Evolutionary conservation across 495 filamentous ascomycete species (phyloP), one percentile per base, ranked within the genome.

Genomic region (Coniosporium apollinis): DNA sequence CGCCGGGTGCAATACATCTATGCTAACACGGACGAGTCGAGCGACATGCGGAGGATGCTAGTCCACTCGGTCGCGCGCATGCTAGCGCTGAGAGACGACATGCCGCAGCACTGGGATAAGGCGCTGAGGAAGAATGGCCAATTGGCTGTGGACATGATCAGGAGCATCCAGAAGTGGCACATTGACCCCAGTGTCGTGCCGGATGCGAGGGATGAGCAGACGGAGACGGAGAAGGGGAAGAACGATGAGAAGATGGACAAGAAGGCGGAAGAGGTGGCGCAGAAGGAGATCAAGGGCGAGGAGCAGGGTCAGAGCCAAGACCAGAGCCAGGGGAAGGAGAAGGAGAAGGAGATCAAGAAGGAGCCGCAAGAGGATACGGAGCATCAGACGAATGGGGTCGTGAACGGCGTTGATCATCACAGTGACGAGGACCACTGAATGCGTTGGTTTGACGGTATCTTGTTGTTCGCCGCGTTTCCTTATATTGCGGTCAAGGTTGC

Each of bases 1-100:
- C 44, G 63, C n/a, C 47, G 63, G 7, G 62, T 66, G 47, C 63
- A 66, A 41, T 66, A 65, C 36, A 50, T 66, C 29, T 66, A 65
- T 36, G 49, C 58, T 13, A 65, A 66, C 38, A 65, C 63, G 6
- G 50, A 55, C 28, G 39, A 51, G 9, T 58, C 58, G n/a, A 56
- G 50, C 14, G 46, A 54, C 30, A 59, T 66, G 62, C 58, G 63
- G n/a, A 47, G 56, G 33, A 50, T 66, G 55, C 52, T 66, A 42
- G 62, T 65, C 19, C 45, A 46, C 17, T 43, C 45, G 33, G 53
- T 64, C 2, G 63, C 62, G 22, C 34, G 62, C 1, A 50, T 57
- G 40, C 30, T 66, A 43, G 57, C 57, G 10, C 32, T 58, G 2
- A 43, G 45, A 3, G 52, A 50, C 10, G 51, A 52, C 6, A 65